These are phyloP conservation scores for Clarireedia sp. DNA, from an alignment of 2,329 filamentous ascomycete genomes.

Conservation along the genomic window DNA sequence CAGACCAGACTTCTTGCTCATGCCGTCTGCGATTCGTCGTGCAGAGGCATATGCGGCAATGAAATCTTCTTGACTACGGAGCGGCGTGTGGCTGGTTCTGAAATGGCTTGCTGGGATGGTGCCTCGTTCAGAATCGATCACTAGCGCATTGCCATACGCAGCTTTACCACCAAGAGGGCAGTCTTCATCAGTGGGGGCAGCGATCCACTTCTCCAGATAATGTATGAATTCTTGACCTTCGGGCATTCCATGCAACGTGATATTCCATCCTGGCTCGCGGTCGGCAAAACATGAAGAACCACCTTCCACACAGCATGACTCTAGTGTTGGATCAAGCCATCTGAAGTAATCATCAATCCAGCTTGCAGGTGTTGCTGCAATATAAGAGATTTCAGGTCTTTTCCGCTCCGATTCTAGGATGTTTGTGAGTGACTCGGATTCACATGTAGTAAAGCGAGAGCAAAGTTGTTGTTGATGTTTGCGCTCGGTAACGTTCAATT, in stretches of 20 bases:
- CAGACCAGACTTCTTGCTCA: slow-evolving; percentile 62
- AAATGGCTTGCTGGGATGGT: slow-evolving; percentile 82
- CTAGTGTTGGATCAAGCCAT: slow-evolving; percentile 86
- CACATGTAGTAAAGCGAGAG: slow-evolving; percentile 82
- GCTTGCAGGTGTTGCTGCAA: slow-evolving; percentile 79
- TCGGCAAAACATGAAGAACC: slow-evolving; percentile 70
- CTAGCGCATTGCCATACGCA: slow-evolving; percentile 75
- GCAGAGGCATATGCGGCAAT: slow-evolving; percentile 86
- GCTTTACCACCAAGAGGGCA: slow-evolving; percentile 87
- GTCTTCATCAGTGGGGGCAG: slow-evolving; percentile 68
- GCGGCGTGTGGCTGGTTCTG: slow-evolving; percentile 77
- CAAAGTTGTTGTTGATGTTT: slow-evolving; percentile 78
- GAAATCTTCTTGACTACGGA: slow-evolving; percentile 85
- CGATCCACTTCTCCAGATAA: slow-evolving; percentile 78
- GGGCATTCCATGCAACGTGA: slow-evolving; percentile 84
- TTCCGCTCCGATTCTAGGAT: slow-evolving; percentile 92
- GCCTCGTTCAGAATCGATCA: slow-evolving; percentile 59
- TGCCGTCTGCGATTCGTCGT: slow-evolving; percentile 73
- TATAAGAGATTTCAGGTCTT: slow-evolving; percentile 77
- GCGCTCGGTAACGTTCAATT: slow-evolving; percentile 70
- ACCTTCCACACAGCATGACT: slow-evolving; percentile 37
- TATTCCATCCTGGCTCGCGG: slow-evolving; percentile 77
- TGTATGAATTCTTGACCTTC: slow-evolving; percentile 83
- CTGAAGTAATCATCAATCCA: slow-evolving; percentile 97
- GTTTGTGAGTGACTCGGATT: slow-evolving; percentile 76